These are phyloP conservation scores for Suillus placidus DNA, from an alignment of 768 basidiomycete genomes.

Conservation along the genomic window DNA sequence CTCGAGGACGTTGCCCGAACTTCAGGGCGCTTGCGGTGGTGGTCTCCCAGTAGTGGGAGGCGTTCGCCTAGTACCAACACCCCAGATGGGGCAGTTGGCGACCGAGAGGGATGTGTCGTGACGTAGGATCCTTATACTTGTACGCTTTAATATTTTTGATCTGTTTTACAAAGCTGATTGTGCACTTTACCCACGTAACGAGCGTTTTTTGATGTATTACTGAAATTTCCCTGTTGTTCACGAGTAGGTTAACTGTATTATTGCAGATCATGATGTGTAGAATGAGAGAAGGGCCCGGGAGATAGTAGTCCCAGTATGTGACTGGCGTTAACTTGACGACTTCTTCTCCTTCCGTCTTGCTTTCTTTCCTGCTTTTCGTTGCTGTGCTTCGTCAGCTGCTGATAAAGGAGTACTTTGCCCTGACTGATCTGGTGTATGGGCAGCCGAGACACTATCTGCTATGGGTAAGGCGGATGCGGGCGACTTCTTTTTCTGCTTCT, in stretches of 20 bases:
- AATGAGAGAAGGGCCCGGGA: background rate
- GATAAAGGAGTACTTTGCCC: constrained; percentile 27
- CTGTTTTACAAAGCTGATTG: constrained; percentile 14
- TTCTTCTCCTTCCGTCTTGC: constrained; percentile 38
- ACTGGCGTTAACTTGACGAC: background rate
- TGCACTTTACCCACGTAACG: constrained; percentile 22
- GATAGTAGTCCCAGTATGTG: background rate
- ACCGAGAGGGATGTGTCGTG: constrained; percentile 65
- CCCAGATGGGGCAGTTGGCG: constrained; percentile 42
- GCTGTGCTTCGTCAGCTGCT: constrained; percentile 25
- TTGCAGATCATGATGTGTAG: background rate
- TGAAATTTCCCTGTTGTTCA: constrained; percentile 6
- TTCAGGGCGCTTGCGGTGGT: constrained; percentile 31
- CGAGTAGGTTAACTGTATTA: constrained; percentile 8
- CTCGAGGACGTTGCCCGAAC: constrained; percentile 30
- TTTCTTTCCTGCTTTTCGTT: constrained; percentile 35
- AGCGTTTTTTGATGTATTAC: constrained; percentile 15
- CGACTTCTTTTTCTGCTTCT: constrained; percentile 17
- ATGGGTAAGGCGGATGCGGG: constrained; percentile 1
- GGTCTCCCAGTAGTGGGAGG: constrained; percentile 50
- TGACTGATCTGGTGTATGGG: constrained; percentile 12
- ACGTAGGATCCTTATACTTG: constrained; percentile 52
- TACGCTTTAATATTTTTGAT: constrained; percentile 29
- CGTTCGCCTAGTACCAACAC: constrained; percentile 52
- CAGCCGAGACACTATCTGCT: constrained; percentile 11